Conservation (phyloP, 192 early-diverging fungal species). For the Gorgonomyces haynaldii region DNA sequence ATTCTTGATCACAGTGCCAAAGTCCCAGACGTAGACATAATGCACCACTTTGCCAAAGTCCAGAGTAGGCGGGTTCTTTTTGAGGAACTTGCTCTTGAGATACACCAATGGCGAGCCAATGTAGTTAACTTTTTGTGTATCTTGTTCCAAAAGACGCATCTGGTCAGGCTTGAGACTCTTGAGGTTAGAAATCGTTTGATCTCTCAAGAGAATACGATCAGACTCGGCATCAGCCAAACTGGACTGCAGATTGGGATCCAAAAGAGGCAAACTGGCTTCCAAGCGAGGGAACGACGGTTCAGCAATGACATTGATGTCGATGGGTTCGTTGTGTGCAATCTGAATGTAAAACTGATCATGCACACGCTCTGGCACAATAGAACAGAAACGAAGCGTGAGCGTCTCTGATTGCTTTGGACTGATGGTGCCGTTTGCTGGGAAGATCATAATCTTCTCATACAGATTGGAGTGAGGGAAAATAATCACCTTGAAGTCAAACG, state of each 20-base stretch:
- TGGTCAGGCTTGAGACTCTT: too few species aligned
- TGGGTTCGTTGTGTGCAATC: slow-evolving; percentile 41
- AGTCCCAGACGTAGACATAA: slow-evolving; percentile 41
- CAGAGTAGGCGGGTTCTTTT: slow-evolving; percentile 27
- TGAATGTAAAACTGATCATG: slow-evolving; percentile 41
- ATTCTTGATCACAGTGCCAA: slow-evolving; percentile 44
- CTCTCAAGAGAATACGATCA: too few species aligned
- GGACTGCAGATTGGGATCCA: too few species aligned
- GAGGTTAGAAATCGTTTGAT: too few species aligned
- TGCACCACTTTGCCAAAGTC: too few species aligned
- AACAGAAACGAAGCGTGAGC: slow-evolving; percentile 31
- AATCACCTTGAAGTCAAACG: slow-evolving; percentile 34
- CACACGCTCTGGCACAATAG: slow-evolving; percentile 29
- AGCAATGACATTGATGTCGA: slow-evolving; percentile 27
- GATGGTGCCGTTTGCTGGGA: slow-evolving; percentile 30
- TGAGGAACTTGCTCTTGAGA: slow-evolving; percentile 5
- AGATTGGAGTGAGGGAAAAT: slow-evolving; percentile 20
- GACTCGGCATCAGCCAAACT: too few species aligned
- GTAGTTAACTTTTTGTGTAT: slow-evolving; percentile 20
- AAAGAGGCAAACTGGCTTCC: too few species aligned
- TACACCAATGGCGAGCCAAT: slow-evolving; percentile 36
- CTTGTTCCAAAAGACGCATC: too few species aligned
- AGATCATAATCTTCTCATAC: slow-evolving; percentile 24
- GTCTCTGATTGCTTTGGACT: slow-evolving; percentile 23
- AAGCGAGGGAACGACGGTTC: slow-evolving; percentile 28